Evolutionary conservation across 2,329 filamentous ascomycete species (phyloP), one percentile per base, ranked within the genome.

Genomic region (Colletotrichum tamarilloi): DNA sequence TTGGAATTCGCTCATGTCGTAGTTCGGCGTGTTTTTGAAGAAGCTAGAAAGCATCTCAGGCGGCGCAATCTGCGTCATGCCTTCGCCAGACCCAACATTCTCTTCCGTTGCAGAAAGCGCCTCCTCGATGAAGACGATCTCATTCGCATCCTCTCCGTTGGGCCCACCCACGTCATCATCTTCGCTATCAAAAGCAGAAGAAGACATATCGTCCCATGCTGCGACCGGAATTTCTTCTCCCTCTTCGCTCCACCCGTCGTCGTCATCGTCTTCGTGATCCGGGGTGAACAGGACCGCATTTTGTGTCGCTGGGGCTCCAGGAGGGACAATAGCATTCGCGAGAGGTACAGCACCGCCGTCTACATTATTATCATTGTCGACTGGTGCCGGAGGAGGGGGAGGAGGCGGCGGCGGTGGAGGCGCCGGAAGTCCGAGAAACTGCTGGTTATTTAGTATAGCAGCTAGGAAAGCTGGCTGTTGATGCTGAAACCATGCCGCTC

Each of bases 201-300:
- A 66, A 11, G 56, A 57, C 32, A 30, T 42, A 19, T 68, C 57
- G 7, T 71, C 72, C n/a, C 26, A 75, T 75, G 52, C 77, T 49
- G 42, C 42, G 42, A 49, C 42, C 9, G 76, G 76, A 11, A 49
- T 49, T n/a, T 75, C 77, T 9, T 75, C 78, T 12, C 75, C 62
- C 22, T 67, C 68, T 6, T 71, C 73, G 46, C 75, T 75, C 11
- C 63, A 74, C 12, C 74, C 76, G 59, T 52, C 60, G 1, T 73
- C 42, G 16, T 49, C 73, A 1, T 73, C 73, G 1, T 73, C 73
- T 22, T 76, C 76, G 12, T 75, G 73, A 32, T 64, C 68, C 7
- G 63, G 62, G 28, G 49, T 62, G 22, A 68, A 62, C 26, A 62
- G 24, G 8, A 62, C 42, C 35, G 58, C 16, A 28, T 62, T 55